Evolutionary conservation across 2,329 filamentous ascomycete genomes (phyloP).

Genomic region (Fusarium floridanum): DNA sequence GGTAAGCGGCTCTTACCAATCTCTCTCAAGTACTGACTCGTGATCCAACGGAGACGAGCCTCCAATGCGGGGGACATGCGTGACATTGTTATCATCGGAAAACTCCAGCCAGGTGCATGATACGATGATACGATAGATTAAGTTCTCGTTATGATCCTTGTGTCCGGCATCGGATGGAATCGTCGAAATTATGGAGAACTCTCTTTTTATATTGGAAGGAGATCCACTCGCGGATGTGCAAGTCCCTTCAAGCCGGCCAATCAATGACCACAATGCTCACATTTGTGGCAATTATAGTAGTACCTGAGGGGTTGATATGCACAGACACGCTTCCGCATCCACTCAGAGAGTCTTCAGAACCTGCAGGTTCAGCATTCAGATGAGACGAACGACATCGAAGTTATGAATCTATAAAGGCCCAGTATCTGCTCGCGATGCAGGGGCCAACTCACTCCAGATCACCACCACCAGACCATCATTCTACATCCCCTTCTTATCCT

Average conservation of each 20-base stretch:
- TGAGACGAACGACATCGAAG: not conserved
- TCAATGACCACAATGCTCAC: not conserved
- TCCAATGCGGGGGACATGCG: not conserved
- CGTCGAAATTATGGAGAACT: not conserved
- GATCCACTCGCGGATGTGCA: not conserved
- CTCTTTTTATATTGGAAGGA: not conserved
- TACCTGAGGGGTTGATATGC: not conserved
- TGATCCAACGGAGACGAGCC: not conserved
- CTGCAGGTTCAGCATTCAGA: not conserved
- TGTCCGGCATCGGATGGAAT: not conserved
- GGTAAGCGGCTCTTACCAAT: not conserved
- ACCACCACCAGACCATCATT: not conserved
- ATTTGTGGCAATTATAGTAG: not conserved
- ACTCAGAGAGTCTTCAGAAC: not conserved
- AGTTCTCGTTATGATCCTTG: not conserved
- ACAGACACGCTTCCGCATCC: not conserved
- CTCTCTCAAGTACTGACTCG: not conserved
- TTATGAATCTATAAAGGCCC: not conserved
- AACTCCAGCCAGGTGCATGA: not conserved
- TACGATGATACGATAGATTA: not conserved
- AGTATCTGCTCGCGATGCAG: not conserved
- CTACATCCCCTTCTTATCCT: not conserved
- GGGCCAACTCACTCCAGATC: not conserved
- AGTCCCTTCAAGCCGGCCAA: not conserved
- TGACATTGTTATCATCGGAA: not conserved